These are phyloP conservation scores for Rhizophlyctis rosea DNA, from an alignment of 192 early-diverging fungal species.

Conservation along the genomic window DNA sequence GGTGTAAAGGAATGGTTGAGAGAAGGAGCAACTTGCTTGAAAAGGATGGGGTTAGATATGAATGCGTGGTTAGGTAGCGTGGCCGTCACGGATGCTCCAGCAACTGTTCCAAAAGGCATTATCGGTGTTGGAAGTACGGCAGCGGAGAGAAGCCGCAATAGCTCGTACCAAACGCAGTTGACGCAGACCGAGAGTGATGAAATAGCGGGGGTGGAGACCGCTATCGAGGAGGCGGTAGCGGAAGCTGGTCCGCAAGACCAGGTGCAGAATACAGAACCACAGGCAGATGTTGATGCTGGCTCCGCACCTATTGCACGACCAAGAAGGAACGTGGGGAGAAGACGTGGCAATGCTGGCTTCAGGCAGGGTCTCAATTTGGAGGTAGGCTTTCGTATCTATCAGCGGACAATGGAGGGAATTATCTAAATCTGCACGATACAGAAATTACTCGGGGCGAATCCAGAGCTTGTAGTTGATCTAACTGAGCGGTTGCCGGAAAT, in stretches of 20 bases:
- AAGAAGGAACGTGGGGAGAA: constrained; percentile 12
- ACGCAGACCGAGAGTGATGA: not conserved
- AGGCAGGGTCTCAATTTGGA: constrained; percentile 45
- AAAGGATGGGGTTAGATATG: constrained; percentile 23
- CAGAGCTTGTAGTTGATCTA: constrained; percentile 31
- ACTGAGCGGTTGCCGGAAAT: constrained; percentile 35
- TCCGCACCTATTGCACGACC: too few relatives aligned
- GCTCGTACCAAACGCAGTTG: not conserved
- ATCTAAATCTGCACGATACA: constrained; percentile 15
- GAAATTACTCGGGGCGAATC: constrained; percentile 40
- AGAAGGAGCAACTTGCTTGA: constrained; percentile 38
- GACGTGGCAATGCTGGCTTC: constrained; percentile 5
- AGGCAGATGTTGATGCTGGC: too few relatives aligned
- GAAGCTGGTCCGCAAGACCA: too few relatives aligned
- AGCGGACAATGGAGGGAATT: too few relatives aligned
- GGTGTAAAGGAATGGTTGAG: constrained; percentile 41
- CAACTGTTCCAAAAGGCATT: not conserved
- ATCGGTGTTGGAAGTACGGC: not conserved
- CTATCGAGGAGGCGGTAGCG: too few relatives aligned
- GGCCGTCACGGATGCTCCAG: constrained; percentile 10
- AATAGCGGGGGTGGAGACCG: not conserved
- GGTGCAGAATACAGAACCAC: too few relatives aligned
- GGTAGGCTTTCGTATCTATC: constrained; percentile 26
- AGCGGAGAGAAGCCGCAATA: not conserved
- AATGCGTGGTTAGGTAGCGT: constrained; percentile 32